Conservation (phyloP, 176 grass and related monocot species). For the Eremochloa ophiuroides region DNA sequence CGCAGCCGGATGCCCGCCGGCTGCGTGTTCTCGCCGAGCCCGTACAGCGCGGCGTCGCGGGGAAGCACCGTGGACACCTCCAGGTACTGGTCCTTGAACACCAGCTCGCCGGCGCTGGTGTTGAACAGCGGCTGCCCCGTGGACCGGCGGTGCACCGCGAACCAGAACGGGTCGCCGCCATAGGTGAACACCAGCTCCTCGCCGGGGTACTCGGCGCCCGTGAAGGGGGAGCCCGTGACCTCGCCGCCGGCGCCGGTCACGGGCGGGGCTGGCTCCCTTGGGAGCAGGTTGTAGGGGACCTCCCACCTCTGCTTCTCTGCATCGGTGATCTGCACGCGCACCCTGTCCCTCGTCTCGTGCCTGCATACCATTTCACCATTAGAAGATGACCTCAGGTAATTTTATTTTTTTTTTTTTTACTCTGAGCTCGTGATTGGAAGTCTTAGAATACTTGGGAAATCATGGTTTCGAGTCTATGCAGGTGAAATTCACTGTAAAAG, state of each 20-base stretch:
- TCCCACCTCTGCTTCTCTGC: slow-evolving; percentile 82
- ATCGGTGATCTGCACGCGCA: slow-evolving; percentile 84
- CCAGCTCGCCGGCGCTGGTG: slow-evolving; percentile 47
- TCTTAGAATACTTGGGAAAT: neutral
- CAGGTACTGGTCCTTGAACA: slow-evolving; percentile 98
- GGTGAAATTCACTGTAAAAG: neutral
- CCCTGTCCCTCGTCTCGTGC: slow-evolving; percentile 74
- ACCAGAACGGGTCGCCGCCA: slow-evolving; percentile 66
- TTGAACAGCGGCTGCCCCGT: slow-evolving; percentile 73
- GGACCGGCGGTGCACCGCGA: slow-evolving; percentile 55
- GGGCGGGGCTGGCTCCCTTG: slow-evolving; percentile 41
- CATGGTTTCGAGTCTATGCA: neutral
- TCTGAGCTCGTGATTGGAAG: neutral
- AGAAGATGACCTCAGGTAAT: slow-evolving; percentile 10
- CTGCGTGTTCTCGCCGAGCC: slow-evolving; percentile 91
- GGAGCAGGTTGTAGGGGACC: slow-evolving; percentile 85
- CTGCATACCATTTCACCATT: slow-evolving; percentile 34
- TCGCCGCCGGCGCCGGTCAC: slow-evolving; percentile 13
- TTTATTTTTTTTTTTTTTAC: neutral
- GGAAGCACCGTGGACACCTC: slow-evolving; percentile 70
- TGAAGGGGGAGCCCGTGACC: slow-evolving; percentile 24
- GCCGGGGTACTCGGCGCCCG: slow-evolving; percentile 49
- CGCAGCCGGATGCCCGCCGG: slow-evolving; percentile 63
- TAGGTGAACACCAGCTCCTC: slow-evolving; percentile 67
- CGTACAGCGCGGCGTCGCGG: slow-evolving; percentile 61